A percentile compares a stretch with the other conserved stretches of the same genome.
Evolutionary conservation across 2,329 filamentous ascomycete genomes (phyloP).

Genomic region (Ophiostoma quercus): DNA sequence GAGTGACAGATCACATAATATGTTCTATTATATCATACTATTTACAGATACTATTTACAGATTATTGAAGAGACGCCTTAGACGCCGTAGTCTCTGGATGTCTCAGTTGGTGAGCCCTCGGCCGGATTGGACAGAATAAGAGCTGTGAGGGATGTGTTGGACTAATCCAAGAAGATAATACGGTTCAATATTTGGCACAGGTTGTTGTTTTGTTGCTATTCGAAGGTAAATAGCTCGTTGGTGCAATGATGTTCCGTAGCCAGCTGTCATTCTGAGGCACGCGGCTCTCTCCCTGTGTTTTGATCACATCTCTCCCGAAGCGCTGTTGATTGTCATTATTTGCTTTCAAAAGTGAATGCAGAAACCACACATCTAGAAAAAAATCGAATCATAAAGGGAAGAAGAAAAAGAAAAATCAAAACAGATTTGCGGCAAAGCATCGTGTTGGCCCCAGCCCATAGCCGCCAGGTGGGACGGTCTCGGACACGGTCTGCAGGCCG

Average conservation of each 20-base stretch:
- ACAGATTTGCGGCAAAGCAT: neutral
- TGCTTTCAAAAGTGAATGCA: neutral
- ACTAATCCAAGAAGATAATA: no score
- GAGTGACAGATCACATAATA: neutral
- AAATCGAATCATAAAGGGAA: neutral
- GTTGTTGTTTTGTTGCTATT: no score
- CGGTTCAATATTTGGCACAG: no score
- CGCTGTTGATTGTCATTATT: neutral
- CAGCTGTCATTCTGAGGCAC: no score
- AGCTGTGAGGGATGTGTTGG: no score
- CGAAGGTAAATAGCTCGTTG: no score
- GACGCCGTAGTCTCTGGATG: no score
- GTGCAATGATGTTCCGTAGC: no score
- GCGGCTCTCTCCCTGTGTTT: neutral
- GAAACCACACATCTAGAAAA: neutral
- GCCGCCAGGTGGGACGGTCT: neutral
- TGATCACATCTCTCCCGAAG: neutral
- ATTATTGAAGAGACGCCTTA: neutral
- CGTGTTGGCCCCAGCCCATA: neutral
- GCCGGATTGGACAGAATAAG: no score
- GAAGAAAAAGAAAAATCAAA: neutral
- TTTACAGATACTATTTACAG: neutral
- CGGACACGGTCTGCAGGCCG: neutral
- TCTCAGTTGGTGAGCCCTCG: no score
- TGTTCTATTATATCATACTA: no score